Evolutionary conservation across 768 basidiomycete species (phyloP).

Genomic region (Filobasidium wieringae): DNA sequence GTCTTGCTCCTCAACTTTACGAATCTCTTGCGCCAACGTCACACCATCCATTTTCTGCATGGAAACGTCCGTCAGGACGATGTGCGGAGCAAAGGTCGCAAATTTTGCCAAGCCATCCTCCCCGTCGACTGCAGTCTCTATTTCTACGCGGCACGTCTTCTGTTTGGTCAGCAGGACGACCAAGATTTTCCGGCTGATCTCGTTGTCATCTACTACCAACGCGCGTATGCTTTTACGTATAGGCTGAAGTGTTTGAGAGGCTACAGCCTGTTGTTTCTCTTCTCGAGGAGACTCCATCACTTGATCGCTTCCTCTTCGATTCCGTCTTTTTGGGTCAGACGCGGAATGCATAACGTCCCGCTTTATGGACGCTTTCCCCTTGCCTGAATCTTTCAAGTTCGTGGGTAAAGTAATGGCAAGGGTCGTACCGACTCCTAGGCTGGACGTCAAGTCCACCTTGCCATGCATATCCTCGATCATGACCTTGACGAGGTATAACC

Average conservation of each 20-base stretch:
- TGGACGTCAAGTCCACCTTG: conserved; percentile 1
- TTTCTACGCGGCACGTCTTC: background rate
- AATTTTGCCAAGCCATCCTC: conserved; percentile 18
- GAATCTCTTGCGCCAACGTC: conserved; percentile 19
- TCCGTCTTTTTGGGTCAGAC: background rate
- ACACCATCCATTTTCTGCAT: conserved; percentile 31
- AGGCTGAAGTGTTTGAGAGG: background rate
- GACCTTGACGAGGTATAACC: conserved; percentile 22
- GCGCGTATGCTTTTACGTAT: conserved; percentile 7
- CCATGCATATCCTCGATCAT: conserved; percentile 23
- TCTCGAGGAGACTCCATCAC: background rate
- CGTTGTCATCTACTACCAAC: conserved; percentile 27
- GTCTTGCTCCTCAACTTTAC: conserved; percentile 12
- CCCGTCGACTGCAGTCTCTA: conserved; percentile 18
- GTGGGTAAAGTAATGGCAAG: conserved; percentile 19
- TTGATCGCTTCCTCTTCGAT: background rate
- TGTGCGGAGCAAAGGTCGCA: conserved; percentile 16
- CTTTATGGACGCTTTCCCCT: background rate
- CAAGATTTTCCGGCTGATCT: conserved; percentile 19
- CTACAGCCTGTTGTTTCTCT: background rate
- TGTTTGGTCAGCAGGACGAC: conserved; percentile 9
- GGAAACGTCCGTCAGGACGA: conserved; percentile 27
- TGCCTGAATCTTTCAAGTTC: conserved; percentile 22
- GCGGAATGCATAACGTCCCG: background rate
- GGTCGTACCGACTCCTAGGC: conserved; percentile 14